Evolutionary conservation across 164 flowering plant genomes (phyloP).

Genomic region (Pachysandra terminalis): DNA sequence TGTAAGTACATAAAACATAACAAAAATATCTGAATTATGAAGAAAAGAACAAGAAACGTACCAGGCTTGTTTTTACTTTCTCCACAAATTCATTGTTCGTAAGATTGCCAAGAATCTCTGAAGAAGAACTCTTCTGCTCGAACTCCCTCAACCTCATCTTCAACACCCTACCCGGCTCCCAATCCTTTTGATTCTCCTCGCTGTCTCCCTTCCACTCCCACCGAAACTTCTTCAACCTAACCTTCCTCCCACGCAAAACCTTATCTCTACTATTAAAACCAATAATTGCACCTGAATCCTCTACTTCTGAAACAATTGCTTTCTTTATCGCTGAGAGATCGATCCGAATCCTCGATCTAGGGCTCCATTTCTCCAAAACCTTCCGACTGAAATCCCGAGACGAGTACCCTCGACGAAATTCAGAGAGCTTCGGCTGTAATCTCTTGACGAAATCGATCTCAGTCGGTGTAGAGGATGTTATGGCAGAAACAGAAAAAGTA

Average conservation of each 20-base stretch:
- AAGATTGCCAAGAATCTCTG: conserved; percentile 49
- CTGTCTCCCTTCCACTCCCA: conserved; percentile 30
- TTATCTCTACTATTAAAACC: conserved; percentile 42
- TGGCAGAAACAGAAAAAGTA: conserved; percentile 43
- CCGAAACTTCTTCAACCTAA: conserved; percentile 24
- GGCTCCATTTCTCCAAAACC: conserved; percentile 68
- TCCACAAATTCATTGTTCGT: too few relatives aligned
- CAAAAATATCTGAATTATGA: too few relatives aligned
- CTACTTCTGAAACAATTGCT: conserved; percentile 55
- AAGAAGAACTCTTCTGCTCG: conserved; percentile 53
- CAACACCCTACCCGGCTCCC: conserved; percentile 65
- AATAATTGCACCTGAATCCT: conserved; percentile 30
- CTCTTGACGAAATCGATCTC: conserved; percentile 64
- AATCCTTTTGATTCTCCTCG: conserved; percentile 34
- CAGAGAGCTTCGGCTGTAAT: conserved; percentile 58
- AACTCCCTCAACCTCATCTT: conserved; percentile 72
- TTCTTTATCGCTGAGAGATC: too few relatives aligned
- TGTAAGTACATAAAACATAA: too few relatives aligned
- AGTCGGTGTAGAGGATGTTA: conserved; percentile 27
- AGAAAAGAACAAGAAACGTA: conserved; percentile 25
- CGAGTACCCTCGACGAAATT: conserved; percentile 60
- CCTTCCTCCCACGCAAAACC: conserved; percentile 17
- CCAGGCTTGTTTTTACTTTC: conserved; percentile 76
- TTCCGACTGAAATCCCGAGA: conserved; percentile 60
- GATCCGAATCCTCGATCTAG: conserved; percentile 45